A percentile compares a stretch with the other conserved stretches of the same genome.
Evolutionary conservation across 2,329 filamentous ascomycete genomes (phyloP).

Genomic region (Chrysoporthe austroafricana): DNA sequence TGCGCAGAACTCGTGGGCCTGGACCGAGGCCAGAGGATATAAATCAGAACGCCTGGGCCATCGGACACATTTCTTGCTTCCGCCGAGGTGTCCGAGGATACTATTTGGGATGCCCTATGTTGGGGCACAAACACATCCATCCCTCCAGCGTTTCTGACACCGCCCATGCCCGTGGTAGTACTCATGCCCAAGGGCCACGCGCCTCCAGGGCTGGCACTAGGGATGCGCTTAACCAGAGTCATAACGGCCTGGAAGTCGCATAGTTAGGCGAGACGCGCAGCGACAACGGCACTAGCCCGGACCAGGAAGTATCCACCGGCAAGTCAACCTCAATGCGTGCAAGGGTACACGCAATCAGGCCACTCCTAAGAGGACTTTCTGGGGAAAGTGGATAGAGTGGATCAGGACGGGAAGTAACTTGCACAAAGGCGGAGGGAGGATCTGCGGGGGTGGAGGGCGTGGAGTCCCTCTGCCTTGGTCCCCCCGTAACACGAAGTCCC

Average conservation of each 20-base stretch:
- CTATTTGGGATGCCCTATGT: neutral
- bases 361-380: conserved; percentile 15
- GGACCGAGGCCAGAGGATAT: conserved; percentile 2
- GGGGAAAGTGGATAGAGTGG: conserved; percentile 12
- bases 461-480: neutral
- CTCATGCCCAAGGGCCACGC: neutral
- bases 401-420: neutral
- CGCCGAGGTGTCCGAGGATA: conserved; percentile 11
- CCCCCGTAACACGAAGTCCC: neutral
- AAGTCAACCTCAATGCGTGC: neutral
- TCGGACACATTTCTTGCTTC: conserved; percentile 18
- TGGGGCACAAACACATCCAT: neutral
- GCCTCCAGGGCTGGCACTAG: neutral
- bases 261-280: neutral
- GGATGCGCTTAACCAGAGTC: neutral
- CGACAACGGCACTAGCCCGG: neutral
- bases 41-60: neutral
- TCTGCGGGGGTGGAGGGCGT: conserved; percentile 3
- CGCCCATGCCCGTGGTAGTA: neutral
- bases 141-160: neutral
- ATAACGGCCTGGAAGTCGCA: neutral
- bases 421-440: neutral
- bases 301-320: conserved; percentile 1
- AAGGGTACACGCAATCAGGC: conserved; percentile 5
- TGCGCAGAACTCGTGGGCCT: too few relatives aligned